Evolutionary conservation across 345 rosid species (phyloP).

Genomic region (Populus tremula): DNA sequence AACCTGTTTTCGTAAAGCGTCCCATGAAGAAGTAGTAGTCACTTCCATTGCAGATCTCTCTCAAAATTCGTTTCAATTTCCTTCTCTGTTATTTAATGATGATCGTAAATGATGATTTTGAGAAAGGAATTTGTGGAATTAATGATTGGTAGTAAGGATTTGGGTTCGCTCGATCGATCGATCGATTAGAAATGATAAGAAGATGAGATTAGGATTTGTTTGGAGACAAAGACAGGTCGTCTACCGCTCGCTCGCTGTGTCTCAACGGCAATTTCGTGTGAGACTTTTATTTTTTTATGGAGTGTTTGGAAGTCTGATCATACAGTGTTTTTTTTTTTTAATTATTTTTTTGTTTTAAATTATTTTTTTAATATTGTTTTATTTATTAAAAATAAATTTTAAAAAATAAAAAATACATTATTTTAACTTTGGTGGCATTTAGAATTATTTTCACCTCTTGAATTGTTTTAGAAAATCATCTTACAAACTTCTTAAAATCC

Average conservation of each 20-base stretch:
- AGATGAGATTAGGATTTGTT: neutral
- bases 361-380: no score
- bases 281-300: neutral
- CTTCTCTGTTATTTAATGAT: neutral
- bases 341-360: no score
- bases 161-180: neutral
- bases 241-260: neutral
- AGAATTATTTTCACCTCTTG: no score
- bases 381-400: no score
- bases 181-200: neutral
- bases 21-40: slow-evolving; percentile 81
- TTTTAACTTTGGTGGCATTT: no score
- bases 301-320: no score
- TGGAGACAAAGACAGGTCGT: neutral
- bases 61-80: neutral
- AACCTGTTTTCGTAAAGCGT: slow-evolving; percentile 90
- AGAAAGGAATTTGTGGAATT: neutral
- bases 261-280: neutral
- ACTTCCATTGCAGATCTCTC: slow-evolving; percentile 52
- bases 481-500: no score
- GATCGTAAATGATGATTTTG: no score
- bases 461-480: no score
- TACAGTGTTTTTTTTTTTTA: no score
- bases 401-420: no score
- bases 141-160: neutral